phyloP scores from a whole-genome alignment of 306 rosid species.

The Vigna radiata region DNA sequence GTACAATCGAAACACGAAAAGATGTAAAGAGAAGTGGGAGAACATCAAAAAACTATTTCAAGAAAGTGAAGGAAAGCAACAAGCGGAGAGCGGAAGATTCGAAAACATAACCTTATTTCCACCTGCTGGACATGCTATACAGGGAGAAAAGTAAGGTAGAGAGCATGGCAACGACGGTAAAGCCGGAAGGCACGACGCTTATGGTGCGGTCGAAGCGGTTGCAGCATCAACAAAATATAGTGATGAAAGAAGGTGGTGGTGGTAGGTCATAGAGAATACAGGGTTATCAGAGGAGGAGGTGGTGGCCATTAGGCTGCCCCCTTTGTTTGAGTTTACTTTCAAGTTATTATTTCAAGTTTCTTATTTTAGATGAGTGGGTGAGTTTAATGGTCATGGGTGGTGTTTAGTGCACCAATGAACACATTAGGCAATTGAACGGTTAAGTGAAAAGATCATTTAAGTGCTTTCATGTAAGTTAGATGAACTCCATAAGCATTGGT shows the following conservation, averaged over 20 bases:
- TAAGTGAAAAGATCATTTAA: too few relatives aligned
- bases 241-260: constrained; percentile 7
- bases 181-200: constrained; percentile 58
- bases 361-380: too few relatives aligned
- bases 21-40: constrained; percentile 97
- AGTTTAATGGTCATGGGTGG: too few relatives aligned
- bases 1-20: constrained; percentile 72
- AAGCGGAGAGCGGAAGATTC: constrained; percentile 81
- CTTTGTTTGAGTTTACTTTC: too few relatives aligned
- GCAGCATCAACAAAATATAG: constrained; percentile 48
- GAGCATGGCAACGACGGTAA: not conserved
- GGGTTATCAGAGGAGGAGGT: constrained; percentile 44
- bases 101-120: constrained; percentile 88
- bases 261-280: constrained; percentile 42
- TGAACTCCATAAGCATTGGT: too few relatives aligned
- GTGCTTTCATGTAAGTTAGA: too few relatives aligned
- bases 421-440: too few relatives aligned
- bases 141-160: constrained; percentile 57
- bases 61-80: constrained; percentile 91
- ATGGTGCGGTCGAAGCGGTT: constrained; percentile 90
- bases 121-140: constrained; percentile 73
- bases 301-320: not conserved
- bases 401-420: too few relatives aligned
- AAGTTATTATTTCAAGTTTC: too few relatives aligned
- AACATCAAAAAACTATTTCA: constrained; percentile 96